phyloP scores from a whole-genome alignment of 1,284 basidiomycete species.

The Bondarzewia mesenterica region DNA sequence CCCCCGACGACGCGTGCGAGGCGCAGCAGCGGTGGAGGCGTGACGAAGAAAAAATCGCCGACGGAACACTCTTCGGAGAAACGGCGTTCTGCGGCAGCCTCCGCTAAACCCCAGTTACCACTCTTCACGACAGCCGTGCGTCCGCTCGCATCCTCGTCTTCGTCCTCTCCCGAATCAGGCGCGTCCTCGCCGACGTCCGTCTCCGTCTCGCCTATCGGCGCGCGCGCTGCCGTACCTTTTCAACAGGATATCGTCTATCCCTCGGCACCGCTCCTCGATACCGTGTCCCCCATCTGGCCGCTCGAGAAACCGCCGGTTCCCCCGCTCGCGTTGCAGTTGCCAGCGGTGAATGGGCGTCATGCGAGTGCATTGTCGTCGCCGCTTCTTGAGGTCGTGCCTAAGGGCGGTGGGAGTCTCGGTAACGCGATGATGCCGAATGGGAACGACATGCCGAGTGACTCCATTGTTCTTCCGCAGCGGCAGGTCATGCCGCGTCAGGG shows the following conservation, averaged over 20 bases:
- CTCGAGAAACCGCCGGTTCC: not conserved
- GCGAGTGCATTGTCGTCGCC: no score
- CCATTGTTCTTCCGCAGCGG: no score
- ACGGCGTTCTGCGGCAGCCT: no score
- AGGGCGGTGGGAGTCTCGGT: no score
- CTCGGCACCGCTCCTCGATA: not conserved
- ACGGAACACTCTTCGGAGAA: not conserved
- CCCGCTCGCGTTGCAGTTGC: not conserved
- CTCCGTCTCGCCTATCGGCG: not conserved
- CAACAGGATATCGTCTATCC: not conserved
- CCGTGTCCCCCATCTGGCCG: not conserved
- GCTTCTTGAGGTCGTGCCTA: no score
- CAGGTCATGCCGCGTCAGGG: no score
- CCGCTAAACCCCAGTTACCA: not conserved
- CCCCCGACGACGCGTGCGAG: slow-evolving; percentile 5
- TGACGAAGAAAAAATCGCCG: not conserved
- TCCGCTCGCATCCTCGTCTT: not conserved
- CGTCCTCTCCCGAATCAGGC: not conserved
- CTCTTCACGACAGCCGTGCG: not conserved
- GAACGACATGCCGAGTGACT: no score
- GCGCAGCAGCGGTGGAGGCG: not conserved
- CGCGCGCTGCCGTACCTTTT: not conserved
- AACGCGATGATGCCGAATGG: no score
- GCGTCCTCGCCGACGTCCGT: slow-evolving; percentile 1
- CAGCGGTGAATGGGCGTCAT: no score